These are phyloP conservation scores for Noccaea caerulescens DNA, from an alignment of 345 rosid species.

Conservation along the genomic window DNA sequence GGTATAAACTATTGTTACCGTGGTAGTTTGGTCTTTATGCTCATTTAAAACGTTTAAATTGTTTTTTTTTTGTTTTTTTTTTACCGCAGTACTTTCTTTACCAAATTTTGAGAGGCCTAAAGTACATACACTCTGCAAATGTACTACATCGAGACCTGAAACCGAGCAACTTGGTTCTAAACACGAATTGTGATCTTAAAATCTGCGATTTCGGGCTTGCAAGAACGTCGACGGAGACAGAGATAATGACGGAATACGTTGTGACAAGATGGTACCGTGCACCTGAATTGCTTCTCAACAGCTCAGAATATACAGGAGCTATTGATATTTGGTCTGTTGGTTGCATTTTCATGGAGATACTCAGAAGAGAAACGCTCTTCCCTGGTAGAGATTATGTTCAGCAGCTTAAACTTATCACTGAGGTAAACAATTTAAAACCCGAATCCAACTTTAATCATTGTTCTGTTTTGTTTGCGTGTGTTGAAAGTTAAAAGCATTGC, in stretches of 20 bases:
- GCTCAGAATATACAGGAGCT: conserved; percentile 76
- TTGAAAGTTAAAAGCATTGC: not conserved
- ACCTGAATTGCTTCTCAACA: conserved; percentile 74
- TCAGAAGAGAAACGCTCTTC: conserved; percentile 74
- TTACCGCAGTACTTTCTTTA: conserved; percentile 70
- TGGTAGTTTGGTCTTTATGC: not conserved
- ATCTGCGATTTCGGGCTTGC: conserved; percentile 92
- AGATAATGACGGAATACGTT: conserved; percentile 88
- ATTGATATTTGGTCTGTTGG: conserved; percentile 97
- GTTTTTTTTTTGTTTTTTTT: conserved; percentile 8
- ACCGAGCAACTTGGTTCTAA: conserved; percentile 81
- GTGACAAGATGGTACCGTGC: conserved; percentile 85
- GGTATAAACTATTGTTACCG: not conserved
- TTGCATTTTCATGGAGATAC: conserved; percentile 85
- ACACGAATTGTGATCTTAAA: conserved; percentile 71
- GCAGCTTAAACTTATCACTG: conserved; percentile 74
- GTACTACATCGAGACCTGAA: conserved; percentile 88
- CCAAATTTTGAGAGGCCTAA: conserved; percentile 80
- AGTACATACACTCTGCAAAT: conserved; percentile 81
- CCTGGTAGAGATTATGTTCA: conserved; percentile 92
- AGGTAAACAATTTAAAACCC: conserved; percentile 51
- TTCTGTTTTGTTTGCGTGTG: not conserved
- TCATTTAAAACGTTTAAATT: not conserved
- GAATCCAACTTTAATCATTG: not conserved
- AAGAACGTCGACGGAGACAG: conserved; percentile 83